phyloP scores from a whole-genome alignment of 2,329 filamentous ascomycete genomes.

The Microsporum ferrugineum region DNA sequence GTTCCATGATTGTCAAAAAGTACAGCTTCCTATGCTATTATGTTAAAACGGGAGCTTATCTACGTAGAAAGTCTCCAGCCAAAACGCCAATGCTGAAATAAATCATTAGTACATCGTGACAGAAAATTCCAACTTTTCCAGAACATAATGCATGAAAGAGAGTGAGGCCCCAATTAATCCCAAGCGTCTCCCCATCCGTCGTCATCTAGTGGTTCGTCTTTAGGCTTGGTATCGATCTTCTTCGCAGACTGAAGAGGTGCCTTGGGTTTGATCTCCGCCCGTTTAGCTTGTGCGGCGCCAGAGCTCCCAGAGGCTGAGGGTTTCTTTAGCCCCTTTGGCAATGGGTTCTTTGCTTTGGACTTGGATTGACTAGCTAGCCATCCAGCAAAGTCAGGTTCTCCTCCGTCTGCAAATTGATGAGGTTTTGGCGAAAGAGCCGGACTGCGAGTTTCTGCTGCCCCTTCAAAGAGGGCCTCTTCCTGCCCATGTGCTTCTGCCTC shows the following conservation, averaged over 20 bases:
- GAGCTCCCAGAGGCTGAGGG: constrained; percentile 30
- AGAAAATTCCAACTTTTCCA: background rate
- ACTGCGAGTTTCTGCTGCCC: constrained; percentile 19
- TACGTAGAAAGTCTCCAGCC: background rate
- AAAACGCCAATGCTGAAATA: background rate
- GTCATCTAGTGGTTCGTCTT: constrained; percentile 29
- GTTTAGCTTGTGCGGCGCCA: constrained; percentile 25
- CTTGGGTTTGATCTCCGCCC: constrained; percentile 34
- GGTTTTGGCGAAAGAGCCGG: constrained; percentile 22
- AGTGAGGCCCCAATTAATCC: constrained; percentile 24
- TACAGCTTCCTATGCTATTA: too few relatives aligned
- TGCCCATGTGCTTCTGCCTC: constrained; percentile 41
- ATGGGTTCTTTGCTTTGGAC: constrained; percentile 57
- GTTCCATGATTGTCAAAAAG: too few relatives aligned
- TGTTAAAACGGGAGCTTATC: background rate
- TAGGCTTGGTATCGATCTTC: constrained; percentile 60
- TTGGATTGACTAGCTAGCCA: constrained; percentile 82
- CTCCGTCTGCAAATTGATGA: constrained; percentile 59
- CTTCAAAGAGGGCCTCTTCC: constrained; percentile 38
- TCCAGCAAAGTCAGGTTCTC: constrained; percentile 89
- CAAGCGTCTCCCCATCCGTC: constrained; percentile 41
- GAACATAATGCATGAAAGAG: background rate
- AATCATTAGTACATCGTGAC: background rate
- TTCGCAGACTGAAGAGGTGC: constrained; percentile 42
- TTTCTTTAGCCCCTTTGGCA: constrained; percentile 78